Base-by-base conservation (phyloP, 1,284 basidiomycete genomes). In the Trametes pubescens region DNA sequence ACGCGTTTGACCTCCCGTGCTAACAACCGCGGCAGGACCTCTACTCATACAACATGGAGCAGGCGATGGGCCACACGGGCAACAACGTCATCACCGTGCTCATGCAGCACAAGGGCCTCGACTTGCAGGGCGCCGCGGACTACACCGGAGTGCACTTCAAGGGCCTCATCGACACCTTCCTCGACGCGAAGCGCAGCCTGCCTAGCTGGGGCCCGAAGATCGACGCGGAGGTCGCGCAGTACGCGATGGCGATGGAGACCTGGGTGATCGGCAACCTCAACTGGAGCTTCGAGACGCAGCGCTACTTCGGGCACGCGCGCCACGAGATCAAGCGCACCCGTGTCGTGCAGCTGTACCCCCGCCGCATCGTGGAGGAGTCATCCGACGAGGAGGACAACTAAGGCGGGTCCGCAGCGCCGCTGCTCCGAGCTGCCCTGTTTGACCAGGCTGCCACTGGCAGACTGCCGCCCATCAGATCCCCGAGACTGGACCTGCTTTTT, bases 21-120 rank as follows among this genome's bases (percentile, higher is more conserved):
- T 51, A 22, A 46, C n/a, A 21, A 35, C 18, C 43, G 22, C 49
- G 61, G 56, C 66, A 90, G 89, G 89, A 91, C 59, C 77, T 90
- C 14, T 90, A 90, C 70, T 90, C 88, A 9, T 91, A 90, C 75
- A 86, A 89, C 73, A 86, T 88, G 83, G 89, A 91, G 71, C 86
- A 89, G 72, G 83, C 86, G 44, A 88, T 86, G 73, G 89, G 88
- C n/a, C 84, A 85, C 61, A 81, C 79, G 21, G 84, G 84, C 52
- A 89, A 88, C 72, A 91, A 91, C 71, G 80, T 90, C 67, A 79
- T 91, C 49, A 87, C 87, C 4, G 86, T 91, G 35, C 81, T 89
- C 56, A 88, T 90, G 86, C 78, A 83, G 64, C 81, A 83, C 59
- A 81, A 81, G 54, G 70, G 75, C 26, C 74, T 84, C 58, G 76